Evolutionary conservation across 139 green algal genomes (phyloP).

Genomic region (Auxenochlorella pyrenoidosa): DNA sequence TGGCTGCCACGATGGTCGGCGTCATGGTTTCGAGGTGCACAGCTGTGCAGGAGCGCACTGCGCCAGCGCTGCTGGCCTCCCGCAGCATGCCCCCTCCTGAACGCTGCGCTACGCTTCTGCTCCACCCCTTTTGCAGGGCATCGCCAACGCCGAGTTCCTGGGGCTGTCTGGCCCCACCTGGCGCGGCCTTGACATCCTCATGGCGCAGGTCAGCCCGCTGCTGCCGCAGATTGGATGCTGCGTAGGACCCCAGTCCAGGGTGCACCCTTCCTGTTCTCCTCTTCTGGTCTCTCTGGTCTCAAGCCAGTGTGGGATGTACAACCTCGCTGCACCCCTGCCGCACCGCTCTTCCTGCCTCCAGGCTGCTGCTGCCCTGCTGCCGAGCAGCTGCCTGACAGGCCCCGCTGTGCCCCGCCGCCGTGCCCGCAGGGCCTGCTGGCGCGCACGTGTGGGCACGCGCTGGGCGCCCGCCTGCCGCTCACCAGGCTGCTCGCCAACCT

Average conservation of each 20-base stretch:
- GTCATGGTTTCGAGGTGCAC: not conserved
- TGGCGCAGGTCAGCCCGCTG: not conserved
- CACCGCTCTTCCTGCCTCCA: too few relatives aligned
- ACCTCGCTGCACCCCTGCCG: too few relatives aligned
- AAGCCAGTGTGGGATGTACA: too few relatives aligned
- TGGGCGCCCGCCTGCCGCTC: conserved; percentile 3
- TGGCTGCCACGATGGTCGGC: too few relatives aligned
- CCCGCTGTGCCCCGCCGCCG: too few relatives aligned
- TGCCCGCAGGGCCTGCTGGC: conserved; percentile 32
- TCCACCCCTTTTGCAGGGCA: conserved; percentile 22
- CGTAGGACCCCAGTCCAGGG: too few relatives aligned
- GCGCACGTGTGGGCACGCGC: conserved; percentile 39
- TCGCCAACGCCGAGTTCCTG: conserved; percentile 22
- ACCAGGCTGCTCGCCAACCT: conserved; percentile 6
- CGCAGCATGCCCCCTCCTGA: not conserved
- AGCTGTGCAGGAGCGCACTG: not conserved
- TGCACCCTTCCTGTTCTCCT: too few relatives aligned
- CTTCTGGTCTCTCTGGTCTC: too few relatives aligned
- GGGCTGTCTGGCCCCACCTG: conserved; percentile 31
- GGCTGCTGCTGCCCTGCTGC: too few relatives aligned
- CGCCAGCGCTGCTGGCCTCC: not conserved
- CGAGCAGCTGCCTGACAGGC: too few relatives aligned
- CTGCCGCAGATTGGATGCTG: too few relatives aligned
- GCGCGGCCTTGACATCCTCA: conserved; percentile 46
- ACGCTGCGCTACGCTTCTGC: not conserved